Evolutionary conservation across 2,329 filamentous ascomycete species (phyloP), one percentile per base, ranked within the genome.

Genomic region (Aspergillus thermomutatus): DNA sequence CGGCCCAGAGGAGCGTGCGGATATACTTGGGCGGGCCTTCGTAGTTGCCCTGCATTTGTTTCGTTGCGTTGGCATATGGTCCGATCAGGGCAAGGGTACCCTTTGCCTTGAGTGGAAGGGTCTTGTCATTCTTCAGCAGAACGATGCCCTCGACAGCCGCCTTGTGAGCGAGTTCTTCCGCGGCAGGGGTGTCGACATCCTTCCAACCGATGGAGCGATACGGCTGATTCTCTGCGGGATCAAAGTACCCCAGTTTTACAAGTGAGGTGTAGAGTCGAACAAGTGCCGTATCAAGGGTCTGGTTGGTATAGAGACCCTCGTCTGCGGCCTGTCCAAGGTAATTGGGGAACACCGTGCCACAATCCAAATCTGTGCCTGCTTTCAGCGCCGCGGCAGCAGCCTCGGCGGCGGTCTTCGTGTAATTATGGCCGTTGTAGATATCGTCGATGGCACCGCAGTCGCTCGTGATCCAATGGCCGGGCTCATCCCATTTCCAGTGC

Each of bases 391-490:
- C 72, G 1, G 79, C 79, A 1, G 74, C 77, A 14, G 77, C 78
- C 49, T 75, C 66, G 58, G 75, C 74, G 23, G 71, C 65, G 41
- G 75, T 76, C 2, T 68, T 65, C 2, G 73, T 69, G 58, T 75
- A 83, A 56, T 86, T 77, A 62, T 86, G 80, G 8, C 74, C 74
- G 17, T 72, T 67, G 58, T 75, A 83, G 60, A 87, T 79, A 62
- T 86, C 79, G 28, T 79, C 69, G 1, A 88, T 75, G 0, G 86
- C 83, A 52, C 84, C 83, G 62, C 87, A 89, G 65, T 88, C 86
- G 40, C 79, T 82, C 1, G 82, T 84, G 34, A 89, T 78, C 66
- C 82, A 87, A 60, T 87, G 80, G 52, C 83, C 78, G 25, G 82
- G 77, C 2, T 79, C 77, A 0, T 77, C 82, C 81, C 84, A 89